A percentile compares a stretch with the other conserved stretches of the same genome.
Evolutionary conservation across 495 filamentous ascomycete species (phyloP).

Genomic region (Cairneyella variabilis): DNA sequence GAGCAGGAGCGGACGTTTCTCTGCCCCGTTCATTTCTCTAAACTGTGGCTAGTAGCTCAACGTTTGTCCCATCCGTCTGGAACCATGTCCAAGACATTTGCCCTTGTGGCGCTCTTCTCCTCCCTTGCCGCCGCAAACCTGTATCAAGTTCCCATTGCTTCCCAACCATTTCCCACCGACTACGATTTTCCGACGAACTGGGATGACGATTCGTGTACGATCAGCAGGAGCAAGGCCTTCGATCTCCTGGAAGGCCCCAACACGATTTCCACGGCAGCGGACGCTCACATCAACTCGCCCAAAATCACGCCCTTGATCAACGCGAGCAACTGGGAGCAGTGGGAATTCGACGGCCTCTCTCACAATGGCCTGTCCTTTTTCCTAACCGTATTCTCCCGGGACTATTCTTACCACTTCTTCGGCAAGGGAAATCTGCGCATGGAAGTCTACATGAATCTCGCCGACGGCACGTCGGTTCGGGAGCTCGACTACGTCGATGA

Average conservation of each 20-base stretch:
- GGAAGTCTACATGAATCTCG: conserved; percentile 1
- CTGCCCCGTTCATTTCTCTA: background rate
- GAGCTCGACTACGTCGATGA: background rate
- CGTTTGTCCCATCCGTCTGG: background rate
- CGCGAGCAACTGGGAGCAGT: conserved; percentile 1
- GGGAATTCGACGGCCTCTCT: conserved; percentile 5
- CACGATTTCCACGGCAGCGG: background rate
- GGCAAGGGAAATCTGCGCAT: conserved; percentile 6
- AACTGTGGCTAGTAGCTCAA: background rate
- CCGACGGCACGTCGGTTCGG: conserved; percentile 1
- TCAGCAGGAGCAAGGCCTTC: background rate
- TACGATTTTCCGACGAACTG: background rate
- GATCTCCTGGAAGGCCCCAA: background rate
- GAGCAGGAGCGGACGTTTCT: background rate
- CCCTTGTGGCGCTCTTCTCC: background rate
- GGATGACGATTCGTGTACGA: background rate
- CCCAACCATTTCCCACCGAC: background rate
- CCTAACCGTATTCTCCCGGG: background rate
- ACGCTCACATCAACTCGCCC: background rate
- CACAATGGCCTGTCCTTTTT: background rate
- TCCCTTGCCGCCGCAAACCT: background rate
- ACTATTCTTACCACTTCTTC: background rate
- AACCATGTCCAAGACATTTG: background rate
- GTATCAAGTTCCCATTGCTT: background rate
- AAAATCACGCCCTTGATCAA: conserved; percentile 1